Conservation (phyloP, 306 rosid genomes). For the Bauhinia variegata region DNA sequence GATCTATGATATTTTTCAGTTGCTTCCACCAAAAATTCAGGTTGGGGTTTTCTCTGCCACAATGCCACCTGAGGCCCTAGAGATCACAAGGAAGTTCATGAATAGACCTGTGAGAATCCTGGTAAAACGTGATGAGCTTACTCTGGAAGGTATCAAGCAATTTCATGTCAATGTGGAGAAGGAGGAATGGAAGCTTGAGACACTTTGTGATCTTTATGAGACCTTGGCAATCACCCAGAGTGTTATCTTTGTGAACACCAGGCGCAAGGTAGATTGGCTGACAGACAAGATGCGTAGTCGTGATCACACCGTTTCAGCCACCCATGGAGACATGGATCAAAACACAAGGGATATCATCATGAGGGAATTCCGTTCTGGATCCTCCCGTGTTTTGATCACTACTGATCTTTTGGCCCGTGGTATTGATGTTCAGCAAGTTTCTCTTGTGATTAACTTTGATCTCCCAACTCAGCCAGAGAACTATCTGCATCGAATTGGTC, state of each 20-base stretch:
- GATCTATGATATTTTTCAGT: constrained; percentile 81
- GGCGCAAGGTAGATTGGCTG: constrained; percentile 76
- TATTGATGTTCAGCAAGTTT: constrained; percentile 74
- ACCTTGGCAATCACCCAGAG: constrained; percentile 73
- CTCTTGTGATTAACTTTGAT: constrained; percentile 67
- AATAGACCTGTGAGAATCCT: constrained; percentile 69
- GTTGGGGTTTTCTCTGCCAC: constrained; percentile 80
- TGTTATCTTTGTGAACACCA: constrained; percentile 69
- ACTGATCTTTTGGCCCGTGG: constrained; percentile 77
- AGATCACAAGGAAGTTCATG: constrained; percentile 76
- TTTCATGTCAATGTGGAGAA: constrained; percentile 63
- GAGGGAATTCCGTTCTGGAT: constrained; percentile 80
- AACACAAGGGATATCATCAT: constrained; percentile 75
- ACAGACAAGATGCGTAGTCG: constrained; percentile 70
- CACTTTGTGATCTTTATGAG: constrained; percentile 67
- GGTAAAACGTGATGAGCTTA: constrained; percentile 72
- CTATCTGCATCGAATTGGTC: constrained; percentile 73
- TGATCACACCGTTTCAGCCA: constrained; percentile 71
- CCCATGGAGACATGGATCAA: constrained; percentile 86
- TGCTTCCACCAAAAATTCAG: constrained; percentile 74
- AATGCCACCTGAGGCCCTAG: constrained; percentile 82
- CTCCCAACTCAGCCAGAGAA: constrained; percentile 79
- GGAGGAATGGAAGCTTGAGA: constrained; percentile 77
- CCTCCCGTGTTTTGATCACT: constrained; percentile 72
- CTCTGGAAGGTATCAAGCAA: constrained; percentile 70